Evolutionary conservation across 208 protist genomes (phyloP), one percentile per base, ranked within the genome.

Genomic region (Novymonas esmeraldas): DNA sequence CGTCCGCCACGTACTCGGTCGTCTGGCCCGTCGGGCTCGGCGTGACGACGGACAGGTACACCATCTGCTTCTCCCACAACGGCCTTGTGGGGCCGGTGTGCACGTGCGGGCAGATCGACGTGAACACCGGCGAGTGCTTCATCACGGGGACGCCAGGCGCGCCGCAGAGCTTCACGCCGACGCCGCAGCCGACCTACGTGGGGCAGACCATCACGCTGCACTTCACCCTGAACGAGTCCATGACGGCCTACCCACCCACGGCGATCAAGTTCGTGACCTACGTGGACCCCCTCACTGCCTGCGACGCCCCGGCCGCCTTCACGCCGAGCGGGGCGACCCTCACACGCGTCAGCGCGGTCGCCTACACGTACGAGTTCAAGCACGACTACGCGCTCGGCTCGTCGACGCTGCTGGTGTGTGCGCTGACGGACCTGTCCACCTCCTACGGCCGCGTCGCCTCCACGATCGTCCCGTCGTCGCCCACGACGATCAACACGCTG

Each of bases 21-120:
- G 66, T 93, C 70, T 97, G 92, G 92, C 92, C 92, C 4, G 76
- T 93, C 10, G 73, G 77, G 29, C 69, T 95, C 26, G 81, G 79
- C 38, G 56, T 78, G n/a, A 31, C 50, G 38, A 70, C 56, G 24
- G 41, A 59, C 10, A 31, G 48, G n/a, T 95, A 95, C 82, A 84
- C 75, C 10, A 79, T 97, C 61, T 97, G 92, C 70, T 97, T 90
- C 76, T 68, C 57, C 34, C 89, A 94, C 67, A 73, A 82, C 46
- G 73, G 68, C 22, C 52, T 79, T 20, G 49, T 78, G 2, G 78
- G 73, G 1, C 59, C 85, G 22, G 78, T 97, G 33, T 97, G 92
- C 76, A 90, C 87, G 18, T 97, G 92, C 41, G 84, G 67, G 0
- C 92, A 97, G 80, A 77, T 97, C 31, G 73, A 89, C 52, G 55